phyloP scores from a whole-genome alignment of 768 basidiomycete species.

The Glaciozyma martinii region DNA sequence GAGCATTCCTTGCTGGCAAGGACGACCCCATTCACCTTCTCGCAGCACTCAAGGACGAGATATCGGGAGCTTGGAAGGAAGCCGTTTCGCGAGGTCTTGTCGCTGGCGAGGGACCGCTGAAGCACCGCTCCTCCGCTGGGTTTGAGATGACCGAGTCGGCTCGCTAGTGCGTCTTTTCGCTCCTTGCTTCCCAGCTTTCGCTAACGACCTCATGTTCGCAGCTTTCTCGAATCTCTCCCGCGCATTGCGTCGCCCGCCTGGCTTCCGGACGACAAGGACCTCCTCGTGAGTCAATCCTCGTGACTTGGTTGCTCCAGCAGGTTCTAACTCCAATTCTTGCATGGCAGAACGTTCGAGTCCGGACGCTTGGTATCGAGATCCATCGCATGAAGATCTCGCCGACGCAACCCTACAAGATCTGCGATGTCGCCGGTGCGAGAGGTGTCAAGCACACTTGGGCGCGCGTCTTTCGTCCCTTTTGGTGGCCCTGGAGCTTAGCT shows the following conservation, averaged over 20 bases:
- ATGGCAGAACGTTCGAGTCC: not conserved
- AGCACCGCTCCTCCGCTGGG: not conserved
- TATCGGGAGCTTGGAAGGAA: not conserved
- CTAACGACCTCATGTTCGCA: not conserved
- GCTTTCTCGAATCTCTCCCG: not conserved
- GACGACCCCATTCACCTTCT: constrained; percentile 6
- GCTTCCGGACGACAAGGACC: not conserved
- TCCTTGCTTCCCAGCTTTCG: not conserved
- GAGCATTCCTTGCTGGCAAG: not conserved
- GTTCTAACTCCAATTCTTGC: not conserved
- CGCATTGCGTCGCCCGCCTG: not conserved
- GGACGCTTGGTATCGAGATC: not conserved
- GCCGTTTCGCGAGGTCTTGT: not conserved
- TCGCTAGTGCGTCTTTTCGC: not conserved
- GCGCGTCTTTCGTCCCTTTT: not conserved
- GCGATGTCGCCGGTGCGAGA: constrained; percentile 3
- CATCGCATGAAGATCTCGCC: not conserved
- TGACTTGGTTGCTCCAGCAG: not conserved
- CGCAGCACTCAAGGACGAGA: constrained; percentile 1
- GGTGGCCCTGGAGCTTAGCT: too few relatives aligned
- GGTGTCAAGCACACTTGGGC: constrained; percentile 7
- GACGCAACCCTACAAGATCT: not conserved
- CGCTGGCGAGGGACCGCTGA: not conserved
- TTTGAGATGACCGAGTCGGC: not conserved
- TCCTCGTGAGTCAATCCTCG: not conserved